Evolutionary conservation across 228 moss, liverwort and hornwort species (phyloP), one percentile per base, ranked within the genome.

Genomic region (Sphagnum fallax): DNA sequence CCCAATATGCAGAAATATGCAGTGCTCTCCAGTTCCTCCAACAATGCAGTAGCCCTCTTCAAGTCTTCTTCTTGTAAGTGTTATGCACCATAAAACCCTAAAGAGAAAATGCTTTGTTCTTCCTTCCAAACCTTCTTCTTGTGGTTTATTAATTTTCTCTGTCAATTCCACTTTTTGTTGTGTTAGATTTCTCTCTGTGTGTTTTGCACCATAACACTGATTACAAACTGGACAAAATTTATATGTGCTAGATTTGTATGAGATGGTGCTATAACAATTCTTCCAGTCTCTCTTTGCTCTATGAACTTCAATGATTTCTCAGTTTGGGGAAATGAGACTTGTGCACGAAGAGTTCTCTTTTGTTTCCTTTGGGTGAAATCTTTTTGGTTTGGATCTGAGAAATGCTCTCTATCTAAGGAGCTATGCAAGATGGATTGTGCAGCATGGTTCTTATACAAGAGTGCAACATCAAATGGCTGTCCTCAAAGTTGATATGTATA

Each of bases 171-270:
- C 4, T 7, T 62, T 4, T 62, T 16, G 10, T 47, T 14, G 9
- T 47, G 9, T 62, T 16, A 2, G 62, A 9, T 47, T 5, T 5
- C 18, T 16, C 32, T 32, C 32, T 32, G 32, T 4, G 13, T 8
- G 15, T 16, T 16, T 8, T 6, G 70, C 72, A 61, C 75, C 60
- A 66, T 58, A 65, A 66, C 66, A 73, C 79, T 73, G 69, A 80
- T 75, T 80, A 80, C 75, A 72, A 72, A 63, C 50, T 75, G 79
- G n/a, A 66, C 32, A 32, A 5, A 5, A 0, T 59, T 8, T 53
- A 57, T 32, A 32, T 32, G 66, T 51, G 8, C 47, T 50, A 67
- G 48, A 65, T 73, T 76, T 12, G 73, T 76, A 76, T 76, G 76
- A 76, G 16, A 52, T 76, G 67, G 70, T 48, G 76, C 73, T 2